Evolutionary conservation across 345 rosid genomes (phyloP), one percentile per base, ranked within the genome.

Genomic region (Erodium maritimum): DNA sequence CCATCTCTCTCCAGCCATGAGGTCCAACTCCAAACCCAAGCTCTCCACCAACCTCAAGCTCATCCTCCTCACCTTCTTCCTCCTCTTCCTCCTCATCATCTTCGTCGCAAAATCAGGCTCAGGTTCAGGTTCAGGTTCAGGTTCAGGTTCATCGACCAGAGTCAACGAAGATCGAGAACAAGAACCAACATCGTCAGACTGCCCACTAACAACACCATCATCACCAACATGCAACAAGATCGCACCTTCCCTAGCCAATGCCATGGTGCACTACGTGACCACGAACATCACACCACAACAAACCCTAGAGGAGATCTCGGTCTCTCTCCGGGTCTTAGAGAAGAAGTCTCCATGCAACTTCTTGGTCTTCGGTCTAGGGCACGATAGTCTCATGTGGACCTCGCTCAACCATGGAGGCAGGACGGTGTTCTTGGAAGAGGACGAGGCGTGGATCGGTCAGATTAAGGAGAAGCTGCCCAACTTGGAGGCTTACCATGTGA

Each of bases 321-420:
- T 91, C 24, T 61, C 93, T 8, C 65, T 82, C 11, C 65, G 78
- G 70, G 73, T 86, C 9, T 71, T 91, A 1, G 75, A 77, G 52
- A 79, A 78, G 67, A 88, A 72, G 58, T 84, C 90, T 0, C 98
- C 98, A 1, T 86, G 90, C 79, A 91, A 82, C 69, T 88, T 91
- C 71, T 71, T 91, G 1, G 86, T 91, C 23, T 88, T 88, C 25
- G 98, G 98, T 53, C 73, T 91, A 0, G 96, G 96, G 25, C 81
- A 81, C 62, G 98, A 88, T 70, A 91, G 98, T 73, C 82, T 88
- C n/a, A 88, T 88, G 98, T 91, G 96, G 98, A 55, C 82, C 7
- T 61, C 90, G 0, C 82, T 91, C 54, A 91, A 91, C 62, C 74
- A 81, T 21, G 90, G 96, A 0, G 96, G 98, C 45, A 77, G 98